Base-by-base conservation (phyloP, 352 stramenopile genomes). In the Phytophthora meadii region DNA sequence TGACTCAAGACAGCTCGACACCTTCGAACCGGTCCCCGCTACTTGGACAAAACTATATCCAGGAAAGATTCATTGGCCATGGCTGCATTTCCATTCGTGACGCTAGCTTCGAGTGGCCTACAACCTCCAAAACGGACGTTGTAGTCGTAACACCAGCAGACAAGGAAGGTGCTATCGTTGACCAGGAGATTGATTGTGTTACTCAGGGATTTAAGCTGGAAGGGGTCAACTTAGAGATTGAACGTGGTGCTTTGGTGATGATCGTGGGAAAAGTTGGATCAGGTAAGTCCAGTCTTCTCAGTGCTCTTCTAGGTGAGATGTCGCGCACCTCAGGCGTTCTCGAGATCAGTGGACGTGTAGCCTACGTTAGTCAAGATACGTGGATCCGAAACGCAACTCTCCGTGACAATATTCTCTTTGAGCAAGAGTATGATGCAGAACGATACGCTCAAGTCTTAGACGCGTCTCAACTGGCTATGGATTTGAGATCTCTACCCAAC, bases 311-410 rank as follows among this genome's bases (percentile, higher is more conserved):
- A 1, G 80, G 78, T 7, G 78, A 86, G 39, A 87, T 87, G 78
- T 39, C 54, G 3, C 51, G 48, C 6, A 68, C 44, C 0, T 47
- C 44, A 2, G 74, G 78, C 7, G 40, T 58, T 4, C 48, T 81
- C 5, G 19, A 51, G 0, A 61, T 86, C 0, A 44, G 40, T 8
- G 81, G 78, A 9, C 52, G 64, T 0, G 37, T 89, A 1, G 80
- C 92, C 19, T 98, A 97, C 70, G 90, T 83, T 39, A 82, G 82
- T 15, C 95, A 98, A 72, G 79, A 94, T 37, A 72, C 93, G 7
- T 98, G 90, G 88, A 98, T 98, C 55, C 72, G 95, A 19, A 97
- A 98, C 61, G 66, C 79, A 14, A 97, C 87, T 22, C 61, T 98
- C 5, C 61, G 74, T 7, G 83, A 98, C 7, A 98, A 98, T 61